Conservation (phyloP, 2,329 filamentous ascomycete genomes). For the Penicillium brevicompactum region DNA sequence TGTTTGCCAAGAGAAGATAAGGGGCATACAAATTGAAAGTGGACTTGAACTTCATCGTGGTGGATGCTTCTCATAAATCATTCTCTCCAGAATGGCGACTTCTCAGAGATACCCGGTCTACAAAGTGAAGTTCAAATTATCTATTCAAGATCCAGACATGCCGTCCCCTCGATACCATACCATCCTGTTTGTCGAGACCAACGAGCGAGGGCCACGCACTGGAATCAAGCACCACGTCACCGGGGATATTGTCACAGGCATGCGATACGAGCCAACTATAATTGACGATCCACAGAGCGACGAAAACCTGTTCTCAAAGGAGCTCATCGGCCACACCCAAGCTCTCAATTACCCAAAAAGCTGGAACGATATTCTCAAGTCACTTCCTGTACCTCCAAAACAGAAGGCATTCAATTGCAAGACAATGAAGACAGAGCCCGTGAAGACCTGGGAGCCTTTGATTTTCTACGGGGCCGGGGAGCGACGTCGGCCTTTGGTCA, state of each 20-base stretch:
- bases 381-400: background rate
- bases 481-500: conserved; percentile 1
- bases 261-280: background rate
- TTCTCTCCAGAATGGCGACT: background rate
- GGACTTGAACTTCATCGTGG: background rate
- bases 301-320: conserved; percentile 3
- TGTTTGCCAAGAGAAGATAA: background rate
- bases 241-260: conserved; percentile 2
- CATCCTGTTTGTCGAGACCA: conserved; percentile 2
- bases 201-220: background rate
- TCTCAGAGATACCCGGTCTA: conserved; percentile 3
- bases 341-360: conserved; percentile 1
- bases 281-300: background rate
- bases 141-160: conserved; percentile 6
- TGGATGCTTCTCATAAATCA: no score
- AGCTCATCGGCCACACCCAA: conserved; percentile 1
- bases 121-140: background rate
- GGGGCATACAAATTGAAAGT: background rate
- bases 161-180: background rate
- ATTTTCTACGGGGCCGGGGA: background rate
- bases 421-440: conserved; percentile 2
- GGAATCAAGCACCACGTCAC: conserved; percentile 9
- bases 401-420: conserved; percentile 1
- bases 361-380: background rate
- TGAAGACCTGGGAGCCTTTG: conserved; percentile 2